Evolutionary conservation across 2,329 filamentous ascomycete genomes (phyloP).

Genomic region (Venturia nashicola): DNA sequence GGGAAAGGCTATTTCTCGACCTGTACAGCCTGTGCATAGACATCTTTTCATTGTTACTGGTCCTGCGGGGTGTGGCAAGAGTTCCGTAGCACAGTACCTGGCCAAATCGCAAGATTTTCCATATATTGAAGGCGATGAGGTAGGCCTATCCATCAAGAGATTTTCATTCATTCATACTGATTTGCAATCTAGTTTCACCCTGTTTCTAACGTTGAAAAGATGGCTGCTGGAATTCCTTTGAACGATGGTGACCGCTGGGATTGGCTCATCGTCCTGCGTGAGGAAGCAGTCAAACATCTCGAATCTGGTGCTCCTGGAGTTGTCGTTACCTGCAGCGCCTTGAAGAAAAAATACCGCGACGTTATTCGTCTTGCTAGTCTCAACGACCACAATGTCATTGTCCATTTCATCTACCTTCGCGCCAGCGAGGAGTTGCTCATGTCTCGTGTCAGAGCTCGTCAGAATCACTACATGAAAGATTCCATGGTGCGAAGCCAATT

Average conservation of each 20-base stretch:
- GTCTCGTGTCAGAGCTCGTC: conserved; percentile 58
- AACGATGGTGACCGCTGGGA: conserved; percentile 95
- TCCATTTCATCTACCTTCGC: conserved; percentile 89
- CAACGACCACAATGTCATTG: conserved; percentile 29
- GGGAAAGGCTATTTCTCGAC: background rate
- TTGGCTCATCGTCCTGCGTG: conserved; percentile 56
- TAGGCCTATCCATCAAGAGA: conserved; percentile 17
- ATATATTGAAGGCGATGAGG: conserved; percentile 40
- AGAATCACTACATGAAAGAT: conserved; percentile 91
- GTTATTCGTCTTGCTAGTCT: conserved; percentile 38
- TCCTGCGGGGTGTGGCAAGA: conserved; percentile 42
- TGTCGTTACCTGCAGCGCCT: conserved; percentile 89
- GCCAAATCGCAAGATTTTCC: conserved; percentile 29
- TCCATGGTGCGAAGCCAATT: conserved; percentile 93
- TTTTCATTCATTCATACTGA: conserved; percentile 5
- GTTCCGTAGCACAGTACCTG: conserved; percentile 36
- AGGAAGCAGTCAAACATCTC: conserved; percentile 28
- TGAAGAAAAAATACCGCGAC: conserved; percentile 96
- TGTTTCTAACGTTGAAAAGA: conserved; percentile 56
- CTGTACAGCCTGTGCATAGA: conserved; percentile 23
- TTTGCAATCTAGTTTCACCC: conserved; percentile 32
- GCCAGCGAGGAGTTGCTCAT: conserved; percentile 66
- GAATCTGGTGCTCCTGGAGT: conserved; percentile 42
- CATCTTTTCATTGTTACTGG: conserved; percentile 41
- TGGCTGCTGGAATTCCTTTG: conserved; percentile 70